Conservation (phyloP, 2,329 filamentous ascomycete species). For the Verticillium tricorpus region DNA sequence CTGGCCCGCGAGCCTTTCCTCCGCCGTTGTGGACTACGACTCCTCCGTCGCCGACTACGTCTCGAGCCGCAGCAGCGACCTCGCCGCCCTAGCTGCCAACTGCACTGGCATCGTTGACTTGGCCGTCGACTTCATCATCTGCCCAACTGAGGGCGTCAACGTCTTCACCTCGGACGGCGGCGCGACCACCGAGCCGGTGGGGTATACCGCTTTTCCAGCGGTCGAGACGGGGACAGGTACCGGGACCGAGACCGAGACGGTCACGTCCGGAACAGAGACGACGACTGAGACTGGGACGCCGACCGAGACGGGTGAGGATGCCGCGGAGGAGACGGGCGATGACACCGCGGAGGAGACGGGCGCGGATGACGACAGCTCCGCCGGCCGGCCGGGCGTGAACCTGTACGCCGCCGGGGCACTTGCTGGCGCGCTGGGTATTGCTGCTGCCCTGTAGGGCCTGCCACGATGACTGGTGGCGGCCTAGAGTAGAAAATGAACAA, state of each 20-base stretch:
- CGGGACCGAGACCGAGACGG: neutral
- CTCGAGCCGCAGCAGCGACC: neutral
- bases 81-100: neutral
- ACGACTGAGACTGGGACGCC: neutral
- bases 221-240: neutral
- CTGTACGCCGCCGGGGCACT: neutral
- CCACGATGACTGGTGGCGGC: no score
- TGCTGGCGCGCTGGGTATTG: neutral
- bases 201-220: neutral
- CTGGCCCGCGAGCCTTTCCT: neutral
- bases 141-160: neutral
- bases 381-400: neutral
- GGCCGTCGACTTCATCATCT: neutral
- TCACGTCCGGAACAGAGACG: neutral
- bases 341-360: neutral
- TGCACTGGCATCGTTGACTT: neutral
- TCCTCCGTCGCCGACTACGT: neutral
- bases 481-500: no score
- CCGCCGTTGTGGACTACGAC: neutral
- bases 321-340: neutral
- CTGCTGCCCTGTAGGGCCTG: neutral
- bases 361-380: neutral
- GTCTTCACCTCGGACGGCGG: neutral
- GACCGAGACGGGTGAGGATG: neutral
- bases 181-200: neutral